These are phyloP conservation scores for Phytopythium montanum DNA, from an alignment of 352 stramenopile species.

Conservation along the genomic window DNA sequence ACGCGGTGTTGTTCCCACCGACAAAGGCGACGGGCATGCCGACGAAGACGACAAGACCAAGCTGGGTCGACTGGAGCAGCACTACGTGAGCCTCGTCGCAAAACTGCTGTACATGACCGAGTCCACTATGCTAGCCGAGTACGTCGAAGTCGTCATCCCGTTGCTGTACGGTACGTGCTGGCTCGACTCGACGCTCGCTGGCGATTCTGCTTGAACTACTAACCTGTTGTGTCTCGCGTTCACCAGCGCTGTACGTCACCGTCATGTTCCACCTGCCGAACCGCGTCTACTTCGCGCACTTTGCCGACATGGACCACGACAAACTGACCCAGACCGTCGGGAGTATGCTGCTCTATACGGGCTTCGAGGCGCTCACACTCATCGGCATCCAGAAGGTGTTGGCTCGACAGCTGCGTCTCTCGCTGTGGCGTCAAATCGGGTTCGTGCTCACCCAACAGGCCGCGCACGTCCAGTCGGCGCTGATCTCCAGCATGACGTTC, in stretches of 20 bases:
- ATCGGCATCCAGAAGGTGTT: conserved; percentile 12
- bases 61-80: conserved; percentile 10
- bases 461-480: conserved; percentile 18
- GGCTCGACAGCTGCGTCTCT: conserved; percentile 13
- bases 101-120: conserved; percentile 30
- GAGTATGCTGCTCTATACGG: conserved; percentile 31
- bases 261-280: conserved; percentile 31
- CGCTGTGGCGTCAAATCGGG: conserved; percentile 14
- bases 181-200: no score
- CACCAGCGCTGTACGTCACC: conserved; percentile 22
- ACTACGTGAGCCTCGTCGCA: conserved; percentile 14
- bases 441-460: conserved; percentile 29
- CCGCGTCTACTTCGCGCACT: conserved; percentile 24
- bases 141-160: conserved; percentile 19
- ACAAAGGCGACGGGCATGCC: background rate
- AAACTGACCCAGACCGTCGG: conserved; percentile 12
- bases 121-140: conserved; percentile 22
- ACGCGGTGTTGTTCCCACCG: background rate
- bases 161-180: conserved; percentile 9
- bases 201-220: background rate
- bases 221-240: background rate
- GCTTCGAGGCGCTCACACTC: conserved; percentile 33
- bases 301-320: conserved; percentile 14
- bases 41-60: background rate
- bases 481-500: conserved; percentile 21